Conservation (phyloP, 345 rosid genomes). For the Carallia pectinifolia region DNA sequence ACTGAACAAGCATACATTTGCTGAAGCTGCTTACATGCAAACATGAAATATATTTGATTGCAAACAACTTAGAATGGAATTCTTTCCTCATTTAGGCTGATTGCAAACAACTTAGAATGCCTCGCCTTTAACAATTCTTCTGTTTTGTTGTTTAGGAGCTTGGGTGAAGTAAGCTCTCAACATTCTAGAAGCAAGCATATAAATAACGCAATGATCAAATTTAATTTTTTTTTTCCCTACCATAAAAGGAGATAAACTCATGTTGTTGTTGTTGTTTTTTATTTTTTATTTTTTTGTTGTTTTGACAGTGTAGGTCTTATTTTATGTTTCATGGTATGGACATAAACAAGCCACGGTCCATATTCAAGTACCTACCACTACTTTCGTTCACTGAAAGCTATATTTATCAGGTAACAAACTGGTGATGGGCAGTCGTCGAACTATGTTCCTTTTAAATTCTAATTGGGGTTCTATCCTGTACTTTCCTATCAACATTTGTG, state of each 20-base stretch:
- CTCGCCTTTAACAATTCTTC: no score
- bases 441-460: not conserved
- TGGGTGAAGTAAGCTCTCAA: no score
- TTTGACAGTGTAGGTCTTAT: conserved; percentile 83
- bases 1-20: no score
- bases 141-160: no score
- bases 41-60: no score
- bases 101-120: no score
- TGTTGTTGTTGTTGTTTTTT: no score
- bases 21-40: no score
- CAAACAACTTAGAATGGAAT: no score
- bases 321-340: conserved; percentile 90
- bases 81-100: no score
- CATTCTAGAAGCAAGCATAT: no score
- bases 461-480: conserved; percentile 1
- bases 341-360: conserved; percentile 44
- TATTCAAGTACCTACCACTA: conserved; percentile 67
- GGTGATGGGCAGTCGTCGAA: not conserved
- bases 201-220: not conserved
- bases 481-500: not conserved
- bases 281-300: conserved; percentile 10
- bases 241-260: not conserved
- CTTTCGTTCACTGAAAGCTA: conserved; percentile 80
- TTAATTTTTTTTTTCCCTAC: not conserved
- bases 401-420: conserved; percentile 72